phyloP scores from a whole-genome alignment of 2,329 filamentous ascomycete species.

The Fusarium coicis region DNA sequence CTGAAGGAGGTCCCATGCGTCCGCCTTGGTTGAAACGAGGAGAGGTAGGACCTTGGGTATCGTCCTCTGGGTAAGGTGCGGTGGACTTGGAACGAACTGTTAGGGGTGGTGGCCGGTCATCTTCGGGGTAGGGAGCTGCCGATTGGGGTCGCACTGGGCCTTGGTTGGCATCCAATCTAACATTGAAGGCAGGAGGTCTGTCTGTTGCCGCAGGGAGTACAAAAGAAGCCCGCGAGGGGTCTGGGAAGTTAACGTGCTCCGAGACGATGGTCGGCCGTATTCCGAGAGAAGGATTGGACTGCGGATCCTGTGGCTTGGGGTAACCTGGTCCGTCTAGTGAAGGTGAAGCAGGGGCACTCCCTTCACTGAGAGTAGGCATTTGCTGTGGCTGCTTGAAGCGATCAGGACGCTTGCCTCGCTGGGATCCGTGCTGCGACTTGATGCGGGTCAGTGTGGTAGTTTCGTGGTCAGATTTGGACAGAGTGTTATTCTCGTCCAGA shows the following conservation, averaged over 20 bases:
- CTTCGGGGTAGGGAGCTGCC: constrained; percentile 76
- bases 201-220: constrained; percentile 46
- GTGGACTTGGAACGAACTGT: constrained; percentile 57
- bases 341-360: constrained; percentile 46
- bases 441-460: constrained; percentile 89
- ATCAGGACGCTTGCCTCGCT: constrained; percentile 69
- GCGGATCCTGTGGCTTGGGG: constrained; percentile 31
- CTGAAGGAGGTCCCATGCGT: constrained; percentile 60
- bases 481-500: constrained; percentile 81
- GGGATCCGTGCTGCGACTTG: constrained; percentile 80
- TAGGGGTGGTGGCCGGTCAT: constrained; percentile 68
- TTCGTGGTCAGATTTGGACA: constrained; percentile 93
- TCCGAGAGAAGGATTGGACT: constrained; percentile 53
- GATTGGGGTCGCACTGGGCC: constrained; percentile 60
- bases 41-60: constrained; percentile 49
- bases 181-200: constrained; percentile 61
- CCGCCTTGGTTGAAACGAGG: constrained; percentile 59
- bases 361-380: constrained; percentile 63
- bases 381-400: constrained; percentile 63
- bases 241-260: constrained; percentile 58
- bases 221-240: constrained; percentile 56
- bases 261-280: constrained; percentile 52
- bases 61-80: constrained; percentile 77
- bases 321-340: constrained; percentile 35
- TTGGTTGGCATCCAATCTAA: constrained; percentile 56